phyloP scores from a whole-genome alignment of 108 stramenopile species.

The Cyclotella distinguenda region DNA sequence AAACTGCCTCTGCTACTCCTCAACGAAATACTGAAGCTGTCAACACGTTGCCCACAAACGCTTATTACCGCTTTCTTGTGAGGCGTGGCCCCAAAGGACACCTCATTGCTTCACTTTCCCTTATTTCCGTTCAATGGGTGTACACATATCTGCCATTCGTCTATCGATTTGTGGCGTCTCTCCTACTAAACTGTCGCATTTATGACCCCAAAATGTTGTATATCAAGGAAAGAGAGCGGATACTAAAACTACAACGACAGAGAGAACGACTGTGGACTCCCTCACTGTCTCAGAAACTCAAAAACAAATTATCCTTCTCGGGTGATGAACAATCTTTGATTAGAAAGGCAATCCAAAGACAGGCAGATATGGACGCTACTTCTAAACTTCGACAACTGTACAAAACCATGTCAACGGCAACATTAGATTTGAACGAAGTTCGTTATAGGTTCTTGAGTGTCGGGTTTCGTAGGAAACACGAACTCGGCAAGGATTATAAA shows the following conservation, averaged over 20 bases:
- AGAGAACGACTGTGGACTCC: not conserved
- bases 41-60: constrained; percentile 57
- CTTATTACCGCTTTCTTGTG: constrained; percentile 67
- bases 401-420: constrained; percentile 8
- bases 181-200: constrained; percentile 35
- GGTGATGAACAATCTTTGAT: no score
- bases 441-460: constrained; percentile 62
- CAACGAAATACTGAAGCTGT: not conserved
- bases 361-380: constrained; percentile 1
- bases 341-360: constrained; percentile 30
- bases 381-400: constrained; percentile 43
- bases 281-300: not conserved
- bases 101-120: constrained; percentile 49
- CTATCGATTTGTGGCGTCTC: constrained; percentile 9
- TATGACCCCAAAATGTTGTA: constrained; percentile 24
- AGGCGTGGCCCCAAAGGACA: constrained; percentile 59
- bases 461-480: constrained; percentile 62
- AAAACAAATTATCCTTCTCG: constrained; percentile 6
- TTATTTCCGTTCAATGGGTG: constrained; percentile 57
- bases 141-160: constrained; percentile 57
- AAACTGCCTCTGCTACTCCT: not conserved
- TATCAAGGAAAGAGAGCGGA: constrained; percentile 12
- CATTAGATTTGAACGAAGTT: constrained; percentile 54
- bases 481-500: constrained; percentile 48
- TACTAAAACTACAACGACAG: not conserved